phyloP scores from a whole-genome alignment of 805 yeast genomes.

The Kuraishia molischiana region DNA sequence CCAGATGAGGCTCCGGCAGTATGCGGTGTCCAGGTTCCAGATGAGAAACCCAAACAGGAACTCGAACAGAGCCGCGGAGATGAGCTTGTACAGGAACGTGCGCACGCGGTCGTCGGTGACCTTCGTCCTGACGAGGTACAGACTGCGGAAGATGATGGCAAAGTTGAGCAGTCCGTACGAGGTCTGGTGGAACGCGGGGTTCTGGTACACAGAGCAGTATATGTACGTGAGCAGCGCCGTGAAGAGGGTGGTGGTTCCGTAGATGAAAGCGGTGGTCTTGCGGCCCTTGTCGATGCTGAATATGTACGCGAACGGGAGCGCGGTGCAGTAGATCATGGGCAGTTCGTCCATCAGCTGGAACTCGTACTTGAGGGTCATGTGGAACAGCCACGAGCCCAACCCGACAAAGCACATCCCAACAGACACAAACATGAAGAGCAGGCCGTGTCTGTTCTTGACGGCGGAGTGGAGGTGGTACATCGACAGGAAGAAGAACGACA shows the following conservation, averaged over 20 bases:
- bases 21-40: slow-evolving; percentile 81
- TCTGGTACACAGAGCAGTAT: slow-evolving; percentile 41
- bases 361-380: slow-evolving; percentile 83
- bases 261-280: slow-evolving; percentile 6
- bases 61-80: slow-evolving; percentile 47
- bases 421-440: slow-evolving; percentile 58
- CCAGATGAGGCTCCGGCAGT: slow-evolving; percentile 51
- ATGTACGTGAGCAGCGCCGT: slow-evolving; percentile 50
- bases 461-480: slow-evolving; percentile 37
- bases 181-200: slow-evolving; percentile 82
- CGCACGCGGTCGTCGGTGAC: slow-evolving; percentile 41
- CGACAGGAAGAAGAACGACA: slow-evolving; percentile 32
- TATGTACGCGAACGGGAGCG: slow-evolving; percentile 57
- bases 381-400: slow-evolving; percentile 87
- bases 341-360: slow-evolving; percentile 85
- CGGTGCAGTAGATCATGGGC: slow-evolving; percentile 95
- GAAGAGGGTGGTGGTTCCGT: slow-evolving; percentile 8
- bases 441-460: slow-evolving; percentile 48
- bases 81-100: slow-evolving; percentile 40
- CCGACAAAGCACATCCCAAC: slow-evolving; percentile 82
- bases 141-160: slow-evolving; percentile 50
- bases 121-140: slow-evolving; percentile 36
- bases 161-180: slow-evolving; percentile 70
- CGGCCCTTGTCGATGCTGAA: slow-evolving; percentile 12
- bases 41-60: slow-evolving; percentile 65